phyloP scores from a whole-genome alignment of 2,329 filamentous ascomycete genomes.

The Harringtonia lauricola region DNA sequence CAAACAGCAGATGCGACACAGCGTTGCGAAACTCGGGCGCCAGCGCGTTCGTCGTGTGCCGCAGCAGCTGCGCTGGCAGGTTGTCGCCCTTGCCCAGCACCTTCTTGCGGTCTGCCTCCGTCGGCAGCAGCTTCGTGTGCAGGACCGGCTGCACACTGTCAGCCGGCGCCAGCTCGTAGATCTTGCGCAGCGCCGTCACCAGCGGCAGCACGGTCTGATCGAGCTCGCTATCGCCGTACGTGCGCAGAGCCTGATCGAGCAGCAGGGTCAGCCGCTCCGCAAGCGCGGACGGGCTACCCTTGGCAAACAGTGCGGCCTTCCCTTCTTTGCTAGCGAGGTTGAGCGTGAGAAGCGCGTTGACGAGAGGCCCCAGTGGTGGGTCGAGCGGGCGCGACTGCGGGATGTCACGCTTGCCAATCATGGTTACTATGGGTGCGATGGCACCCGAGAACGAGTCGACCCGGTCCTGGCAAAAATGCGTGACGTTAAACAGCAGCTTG shows the following conservation, averaged over 20 bases:
- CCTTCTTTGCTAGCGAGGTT: conserved; percentile 49
- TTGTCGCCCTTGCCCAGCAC: conserved; percentile 68
- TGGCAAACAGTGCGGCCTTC: conserved; percentile 54
- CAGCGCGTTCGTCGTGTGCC: conserved; percentile 62
- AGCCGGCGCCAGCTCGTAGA: conserved; percentile 57
- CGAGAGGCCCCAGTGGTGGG: conserved; percentile 55
- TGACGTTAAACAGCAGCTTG: conserved; percentile 84
- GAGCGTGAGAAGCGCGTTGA: conserved; percentile 76
- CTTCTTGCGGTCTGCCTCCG: conserved; percentile 60
- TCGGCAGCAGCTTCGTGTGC: conserved; percentile 60
- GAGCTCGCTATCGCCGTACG: conserved; percentile 57
- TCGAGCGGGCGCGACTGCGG: conserved; percentile 58
- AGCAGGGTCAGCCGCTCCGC: conserved; percentile 57
- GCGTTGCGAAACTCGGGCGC: conserved; percentile 62
- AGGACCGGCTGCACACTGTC: conserved; percentile 50
- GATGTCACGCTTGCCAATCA: conserved; percentile 51
- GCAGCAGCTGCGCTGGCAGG: conserved; percentile 65
- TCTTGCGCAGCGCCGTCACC: conserved; percentile 57
- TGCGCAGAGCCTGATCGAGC: conserved; percentile 52
- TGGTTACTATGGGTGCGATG: conserved; percentile 57
- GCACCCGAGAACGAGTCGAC: conserved; percentile 52
- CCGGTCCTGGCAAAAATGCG: conserved; percentile 58
- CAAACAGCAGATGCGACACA: conserved; percentile 73
- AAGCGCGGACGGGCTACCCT: conserved; percentile 45
- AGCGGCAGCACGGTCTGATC: conserved; percentile 63